Conservation (phyloP, 345 rosid species). For the Ceriops zippeliana region DNA sequence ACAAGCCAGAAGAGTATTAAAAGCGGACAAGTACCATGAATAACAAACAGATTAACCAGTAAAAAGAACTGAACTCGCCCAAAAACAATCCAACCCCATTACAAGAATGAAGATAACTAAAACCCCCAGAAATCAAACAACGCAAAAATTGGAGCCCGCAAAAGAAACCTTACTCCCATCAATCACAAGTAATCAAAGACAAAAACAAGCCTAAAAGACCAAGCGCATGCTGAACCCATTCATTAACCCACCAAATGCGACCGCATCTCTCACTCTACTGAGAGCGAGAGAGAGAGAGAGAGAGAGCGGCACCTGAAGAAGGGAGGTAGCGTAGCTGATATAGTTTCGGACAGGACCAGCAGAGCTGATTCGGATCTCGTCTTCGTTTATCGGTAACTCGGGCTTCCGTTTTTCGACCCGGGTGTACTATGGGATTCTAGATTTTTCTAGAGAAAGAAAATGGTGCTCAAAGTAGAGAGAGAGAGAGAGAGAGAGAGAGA, state of each 20-base stretch:
- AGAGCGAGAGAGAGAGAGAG: not conserved
- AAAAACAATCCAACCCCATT: not conserved
- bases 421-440: slow-evolving; percentile 41
- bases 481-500: not conserved
- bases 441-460: no score
- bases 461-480: not conserved
- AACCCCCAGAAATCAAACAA: not conserved
- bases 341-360: slow-evolving; percentile 80
- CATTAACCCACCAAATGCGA: no score
- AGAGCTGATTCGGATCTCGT: slow-evolving; percentile 91
- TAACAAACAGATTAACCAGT: no score
- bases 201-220: not conserved
- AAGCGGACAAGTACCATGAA: not conserved
- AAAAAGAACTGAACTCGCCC: not conserved
- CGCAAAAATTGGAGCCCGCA: not conserved
- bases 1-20: not conserved
- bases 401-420: slow-evolving; percentile 72
- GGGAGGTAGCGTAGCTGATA: slow-evolving; percentile 75
- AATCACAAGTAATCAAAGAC: slow-evolving; percentile 4
- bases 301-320: slow-evolving; percentile 54
- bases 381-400: slow-evolving; percentile 67
- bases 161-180: not conserved
- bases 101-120: not conserved
- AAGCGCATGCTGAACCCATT: no score
- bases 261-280: not conserved